These are phyloP conservation scores for Musa acuminata DNA, from an alignment of 176 grass and related monocot species.

Conservation along the genomic window DNA sequence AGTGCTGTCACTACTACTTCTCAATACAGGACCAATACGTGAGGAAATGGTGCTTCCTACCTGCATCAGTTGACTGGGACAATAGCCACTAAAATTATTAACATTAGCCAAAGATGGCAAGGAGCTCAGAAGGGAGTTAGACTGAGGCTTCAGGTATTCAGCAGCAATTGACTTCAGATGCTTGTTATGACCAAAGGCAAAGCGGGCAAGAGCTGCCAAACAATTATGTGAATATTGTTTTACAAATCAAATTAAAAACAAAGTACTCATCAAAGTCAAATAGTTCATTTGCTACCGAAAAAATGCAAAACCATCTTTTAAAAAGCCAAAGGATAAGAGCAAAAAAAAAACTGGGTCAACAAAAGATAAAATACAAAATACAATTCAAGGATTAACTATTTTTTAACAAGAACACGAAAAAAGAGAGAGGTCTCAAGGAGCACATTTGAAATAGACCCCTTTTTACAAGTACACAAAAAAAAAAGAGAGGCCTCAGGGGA, in stretches of 20 bases:
- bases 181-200: conserved; percentile 77
- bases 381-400: too few species aligned
- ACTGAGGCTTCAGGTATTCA: conserved; percentile 77
- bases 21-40: conserved; percentile 75
- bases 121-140: conserved; percentile 60
- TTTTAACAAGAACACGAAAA: too few species aligned
- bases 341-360: too few species aligned
- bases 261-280: too few species aligned
- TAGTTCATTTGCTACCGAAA: too few species aligned
- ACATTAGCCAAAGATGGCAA: conserved; percentile 79
- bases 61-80: conserved; percentile 42
- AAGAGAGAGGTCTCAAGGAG: too few species aligned
- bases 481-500: background rate
- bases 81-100: conserved; percentile 33
- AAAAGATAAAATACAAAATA: too few species aligned
- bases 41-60: conserved; percentile 42
- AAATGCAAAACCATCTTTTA: too few species aligned
- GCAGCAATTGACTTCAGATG: conserved; percentile 77
- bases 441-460: too few species aligned
- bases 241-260: too few species aligned
- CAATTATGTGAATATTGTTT: background rate
- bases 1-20: conserved; percentile 68
- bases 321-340: too few species aligned
- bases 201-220: conserved; percentile 71
- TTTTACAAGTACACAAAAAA: background rate